Evolutionary conservation across 371 early-diverging fungal species (phyloP).

Genomic region (Mucor saturninus): DNA sequence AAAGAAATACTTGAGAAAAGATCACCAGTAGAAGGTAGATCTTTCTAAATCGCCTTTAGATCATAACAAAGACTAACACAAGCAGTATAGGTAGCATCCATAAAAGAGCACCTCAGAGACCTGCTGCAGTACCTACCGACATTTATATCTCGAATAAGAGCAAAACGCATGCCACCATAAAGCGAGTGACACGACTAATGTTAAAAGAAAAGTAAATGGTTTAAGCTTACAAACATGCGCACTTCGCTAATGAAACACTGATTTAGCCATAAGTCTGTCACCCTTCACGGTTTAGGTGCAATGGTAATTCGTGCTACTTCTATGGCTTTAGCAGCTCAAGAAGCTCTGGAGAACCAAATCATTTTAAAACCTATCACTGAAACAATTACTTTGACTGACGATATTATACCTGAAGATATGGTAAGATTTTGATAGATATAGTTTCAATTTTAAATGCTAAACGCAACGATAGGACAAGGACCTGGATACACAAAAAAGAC

Average conservation of each 20-base stretch:
- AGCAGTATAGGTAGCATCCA: slow-evolving; percentile 34
- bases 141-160: slow-evolving; percentile 64
- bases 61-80: neutral
- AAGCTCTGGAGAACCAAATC: slow-evolving; percentile 50
- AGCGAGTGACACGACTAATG: slow-evolving; percentile 53
- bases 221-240: neutral
- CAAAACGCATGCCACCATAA: slow-evolving; percentile 38
- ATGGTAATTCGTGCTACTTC: slow-evolving; percentile 61
- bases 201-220: slow-evolving; percentile 43
- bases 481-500: slow-evolving; percentile 38
- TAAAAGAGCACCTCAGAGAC: slow-evolving; percentile 56
- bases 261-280: slow-evolving; percentile 46
- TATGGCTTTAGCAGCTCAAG: slow-evolving; percentile 57
- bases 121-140: slow-evolving; percentile 57
- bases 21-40: slow-evolving; percentile 5
- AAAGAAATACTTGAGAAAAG: slow-evolving; percentile 5
- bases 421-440: slow-evolving; percentile 18
- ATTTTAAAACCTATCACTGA: slow-evolving; percentile 52
- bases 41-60: neutral
- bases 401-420: slow-evolving; percentile 58
- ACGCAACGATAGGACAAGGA: slow-evolving; percentile 41
- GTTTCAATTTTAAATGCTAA: neutral
- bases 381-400: slow-evolving; percentile 58
- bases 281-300: slow-evolving; percentile 77
- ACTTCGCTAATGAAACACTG: neutral